Percentiles rank a stretch among this genome's conserved stretches.
Conservation (phyloP, 345 rosid species). For the Trapa incisa region DNA sequence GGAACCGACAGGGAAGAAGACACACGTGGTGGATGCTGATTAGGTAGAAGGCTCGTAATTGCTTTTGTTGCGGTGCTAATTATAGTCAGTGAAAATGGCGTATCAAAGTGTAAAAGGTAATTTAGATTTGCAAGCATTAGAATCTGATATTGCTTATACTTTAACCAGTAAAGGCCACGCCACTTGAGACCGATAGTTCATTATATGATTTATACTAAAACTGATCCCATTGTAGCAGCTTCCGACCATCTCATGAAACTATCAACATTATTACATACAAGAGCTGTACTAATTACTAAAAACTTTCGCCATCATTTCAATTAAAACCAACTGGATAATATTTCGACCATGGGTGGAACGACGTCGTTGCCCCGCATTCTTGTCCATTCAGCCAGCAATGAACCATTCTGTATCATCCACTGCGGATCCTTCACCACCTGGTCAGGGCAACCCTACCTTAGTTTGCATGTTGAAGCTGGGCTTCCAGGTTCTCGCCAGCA, state of each 20-base stretch:
- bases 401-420: slow-evolving; percentile 19
- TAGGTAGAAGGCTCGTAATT: background rate
- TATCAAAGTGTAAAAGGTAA: too few relatives aligned
- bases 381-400: too few relatives aligned
- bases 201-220: background rate
- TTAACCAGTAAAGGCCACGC: too few relatives aligned
- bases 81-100: too few relatives aligned
- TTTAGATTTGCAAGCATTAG: too few relatives aligned
- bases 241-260: background rate
- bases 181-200: background rate
- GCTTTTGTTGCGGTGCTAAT: slow-evolving; percentile 6
- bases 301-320: too few relatives aligned
- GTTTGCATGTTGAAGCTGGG: slow-evolving; percentile 70
- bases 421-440: background rate
- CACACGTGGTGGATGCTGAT: slow-evolving; percentile 9
- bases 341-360: too few relatives aligned
- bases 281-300: too few relatives aligned
- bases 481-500: slow-evolving; percentile 70
- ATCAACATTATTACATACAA: too few relatives aligned
- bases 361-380: too few relatives aligned
- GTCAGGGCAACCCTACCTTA: slow-evolving; percentile 7
- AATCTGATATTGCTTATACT: background rate
- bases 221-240: background rate
- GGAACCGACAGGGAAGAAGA: background rate
- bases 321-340: too few relatives aligned